Base-by-base conservation (phyloP, 306 rosid genomes). In the Comarum palustre region DNA sequence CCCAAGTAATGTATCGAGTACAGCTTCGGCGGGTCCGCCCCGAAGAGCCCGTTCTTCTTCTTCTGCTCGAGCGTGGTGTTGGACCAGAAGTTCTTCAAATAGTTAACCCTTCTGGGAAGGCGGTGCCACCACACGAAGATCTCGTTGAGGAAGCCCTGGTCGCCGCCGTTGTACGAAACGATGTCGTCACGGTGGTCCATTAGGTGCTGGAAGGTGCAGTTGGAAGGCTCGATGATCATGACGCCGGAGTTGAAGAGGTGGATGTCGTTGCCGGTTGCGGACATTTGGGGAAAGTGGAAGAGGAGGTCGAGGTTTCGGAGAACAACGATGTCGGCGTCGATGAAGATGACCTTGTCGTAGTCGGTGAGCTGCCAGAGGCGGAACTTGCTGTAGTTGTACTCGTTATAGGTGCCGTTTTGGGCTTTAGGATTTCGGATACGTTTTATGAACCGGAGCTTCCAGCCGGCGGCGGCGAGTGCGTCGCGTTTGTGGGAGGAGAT, bases 101-200 rank as follows among this genome's bases (percentile, higher is more conserved):
- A 94, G 71, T 94, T 94, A 64, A 87, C 91, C 5, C 98, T 79
- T 75, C 97, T 81, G 0, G 98, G 98, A 1, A 94, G 74, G n/a
- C 98, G 78, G 72, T 94, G 98, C 98, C 98, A 94, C 98, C 98
- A 94, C 66, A 91, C 92, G 69, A 89, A 91, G n/a, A 94, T 76
- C 85, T 94, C 97, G 75, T 94, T 94, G 14, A 94, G 81, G 38
- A 86, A 94, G 3, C 98, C 99, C 62, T 94, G 99, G 74, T 94
- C 99, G 0, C 99, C 97, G 0, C 99, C 99, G 34, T 94, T 91
- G 80, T 94, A 94, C 0, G 99, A 94, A 0, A 94, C 46, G 24
- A 94, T 79, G 51, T 88, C 89, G 17, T 82, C 5, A 0, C 92
- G 81, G 4, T 57, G 67, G 4, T 81, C 79, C 95, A 94, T 94